Evolutionary conservation across 352 stramenopile genomes (phyloP).

Genomic region (Phytophthora pluvialis): DNA sequence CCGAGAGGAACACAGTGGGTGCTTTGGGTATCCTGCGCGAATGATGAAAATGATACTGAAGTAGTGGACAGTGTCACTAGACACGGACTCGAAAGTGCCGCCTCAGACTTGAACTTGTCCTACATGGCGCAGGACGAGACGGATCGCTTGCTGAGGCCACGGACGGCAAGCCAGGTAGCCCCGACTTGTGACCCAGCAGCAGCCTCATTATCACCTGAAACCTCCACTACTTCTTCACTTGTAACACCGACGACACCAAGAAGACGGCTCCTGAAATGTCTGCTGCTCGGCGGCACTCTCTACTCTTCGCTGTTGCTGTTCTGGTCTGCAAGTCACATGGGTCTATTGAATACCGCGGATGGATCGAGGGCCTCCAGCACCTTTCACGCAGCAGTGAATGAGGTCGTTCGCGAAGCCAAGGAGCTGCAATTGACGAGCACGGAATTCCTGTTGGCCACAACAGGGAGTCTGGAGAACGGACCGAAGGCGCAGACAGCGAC

Average conservation of each 20-base stretch:
- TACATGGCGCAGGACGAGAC: constrained; percentile 22
- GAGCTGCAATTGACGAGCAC: constrained; percentile 19
- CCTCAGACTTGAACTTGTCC: constrained; percentile 20
- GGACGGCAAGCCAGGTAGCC: constrained; percentile 4
- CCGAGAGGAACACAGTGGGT: neutral
- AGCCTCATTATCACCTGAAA: constrained; percentile 2
- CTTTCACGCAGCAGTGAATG: constrained; percentile 18
- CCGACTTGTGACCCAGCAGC: neutral
- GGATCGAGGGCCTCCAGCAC: neutral
- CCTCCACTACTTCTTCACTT: neutral
- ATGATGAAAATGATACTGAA: constrained; percentile 15
- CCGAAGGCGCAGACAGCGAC: neutral
- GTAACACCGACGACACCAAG: constrained; percentile 3
- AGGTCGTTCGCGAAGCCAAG: constrained; percentile 13
- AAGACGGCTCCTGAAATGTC: constrained; percentile 7
- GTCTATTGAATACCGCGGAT: constrained; percentile 7
- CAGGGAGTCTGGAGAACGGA: constrained; percentile 7
- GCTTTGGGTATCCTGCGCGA: constrained; percentile 2
- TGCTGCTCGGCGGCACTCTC: constrained; percentile 17
- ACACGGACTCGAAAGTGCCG: constrained; percentile 7
- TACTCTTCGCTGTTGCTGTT: constrained; percentile 25
- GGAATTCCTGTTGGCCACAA: constrained; percentile 11
- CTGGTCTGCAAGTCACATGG: constrained; percentile 17
- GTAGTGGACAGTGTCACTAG: neutral
- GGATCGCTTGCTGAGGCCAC: constrained; percentile 14